phyloP scores from a whole-genome alignment of 257 asterid genomes.

The Petunia secreta region DNA sequence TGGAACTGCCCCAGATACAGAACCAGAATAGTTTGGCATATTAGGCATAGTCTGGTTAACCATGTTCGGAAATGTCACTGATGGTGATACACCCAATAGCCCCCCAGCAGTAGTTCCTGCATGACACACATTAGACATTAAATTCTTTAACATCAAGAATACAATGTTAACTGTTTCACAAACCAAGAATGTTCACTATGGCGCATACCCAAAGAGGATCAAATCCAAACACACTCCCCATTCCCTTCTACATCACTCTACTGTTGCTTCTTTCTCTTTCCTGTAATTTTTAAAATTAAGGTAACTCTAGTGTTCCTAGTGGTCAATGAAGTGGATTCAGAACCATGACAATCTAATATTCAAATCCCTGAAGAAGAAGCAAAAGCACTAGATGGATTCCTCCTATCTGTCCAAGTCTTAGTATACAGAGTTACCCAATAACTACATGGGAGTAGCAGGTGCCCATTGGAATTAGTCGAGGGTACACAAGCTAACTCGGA shows the following conservation, averaged over 20 bases:
- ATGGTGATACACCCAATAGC: conserved; percentile 77
- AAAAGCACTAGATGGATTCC: too few relatives aligned
- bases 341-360: too few relatives aligned
- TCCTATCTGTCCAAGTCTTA: too few relatives aligned
- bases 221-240: background rate
- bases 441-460: too few relatives aligned
- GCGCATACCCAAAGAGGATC: background rate
- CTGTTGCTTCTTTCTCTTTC: background rate
- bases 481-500: too few relatives aligned
- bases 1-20: conserved; percentile 90
- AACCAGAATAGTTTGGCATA: conserved; percentile 96
- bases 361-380: too few relatives aligned
- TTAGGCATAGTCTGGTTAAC: conserved; percentile 98
- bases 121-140: conserved; percentile 29
- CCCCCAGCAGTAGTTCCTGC: conserved; percentile 87
- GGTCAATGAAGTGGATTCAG: too few relatives aligned
- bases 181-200: background rate
- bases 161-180: background rate
- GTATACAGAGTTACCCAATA: too few relatives aligned
- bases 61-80: conserved; percentile 71
- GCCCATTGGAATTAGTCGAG: too few relatives aligned
- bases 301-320: too few relatives aligned
- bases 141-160: conserved; percentile 22
- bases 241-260: background rate
- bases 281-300: too few relatives aligned